Evolutionary conservation across 768 basidiomycete genomes (phyloP).

Genomic region (Rossbeevera mucosa): DNA sequence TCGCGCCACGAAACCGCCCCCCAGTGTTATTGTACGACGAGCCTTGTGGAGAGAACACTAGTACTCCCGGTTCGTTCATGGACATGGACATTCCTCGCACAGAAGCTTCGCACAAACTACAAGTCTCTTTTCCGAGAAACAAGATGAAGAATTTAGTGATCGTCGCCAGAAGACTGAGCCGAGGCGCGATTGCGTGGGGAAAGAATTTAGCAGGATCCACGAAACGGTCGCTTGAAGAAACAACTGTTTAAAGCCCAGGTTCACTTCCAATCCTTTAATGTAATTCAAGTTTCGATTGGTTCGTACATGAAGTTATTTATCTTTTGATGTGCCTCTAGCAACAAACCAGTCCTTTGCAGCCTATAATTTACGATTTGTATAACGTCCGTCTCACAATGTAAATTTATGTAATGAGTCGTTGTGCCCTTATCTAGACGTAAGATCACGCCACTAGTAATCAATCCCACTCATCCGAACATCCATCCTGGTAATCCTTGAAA

Average conservation of each 20-base stretch:
- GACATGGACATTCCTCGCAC: slow-evolving; percentile 28
- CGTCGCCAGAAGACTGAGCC: slow-evolving; percentile 26
- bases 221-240: slow-evolving; percentile 2
- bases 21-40: background rate
- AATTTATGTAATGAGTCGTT: no score
- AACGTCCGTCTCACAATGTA: no score
- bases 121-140: slow-evolving; percentile 10
- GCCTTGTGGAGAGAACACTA: background rate
- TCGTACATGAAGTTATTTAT: slow-evolving; percentile 6
- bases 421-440: no score
- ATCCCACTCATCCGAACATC: no score
- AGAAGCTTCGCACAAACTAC: slow-evolving; percentile 8
- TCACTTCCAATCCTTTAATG: slow-evolving; percentile 5
- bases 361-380: background rate
- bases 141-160: slow-evolving; percentile 17
- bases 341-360: slow-evolving; percentile 12
- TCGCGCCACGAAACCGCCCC: background rate
- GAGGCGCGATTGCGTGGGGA: slow-evolving; percentile 28
- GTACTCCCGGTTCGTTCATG: slow-evolving; percentile 27
- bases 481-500: no score
- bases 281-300: slow-evolving; percentile 7
- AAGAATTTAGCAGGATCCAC: slow-evolving; percentile 22
- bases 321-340: slow-evolving; percentile 26
- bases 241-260: background rate
- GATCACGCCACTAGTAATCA: no score